A percentile compares a stretch with the other conserved stretches of the same genome.
Evolutionary conservation across 257 asterid genomes (phyloP).

Genomic region (Nicotiana tabacum): DNA sequence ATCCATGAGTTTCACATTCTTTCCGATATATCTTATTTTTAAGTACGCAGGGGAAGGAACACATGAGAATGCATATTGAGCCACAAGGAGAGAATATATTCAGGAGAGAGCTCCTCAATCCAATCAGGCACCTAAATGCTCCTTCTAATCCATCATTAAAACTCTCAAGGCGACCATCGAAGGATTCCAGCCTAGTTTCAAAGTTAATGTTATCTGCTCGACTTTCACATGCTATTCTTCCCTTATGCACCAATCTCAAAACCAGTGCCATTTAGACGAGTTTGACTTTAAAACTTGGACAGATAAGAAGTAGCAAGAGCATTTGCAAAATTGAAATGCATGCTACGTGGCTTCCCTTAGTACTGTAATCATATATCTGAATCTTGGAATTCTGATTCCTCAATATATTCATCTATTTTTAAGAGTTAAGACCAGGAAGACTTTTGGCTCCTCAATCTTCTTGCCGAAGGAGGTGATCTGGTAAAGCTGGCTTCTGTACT

Average conservation of each 20-base stretch:
- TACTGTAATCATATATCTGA: not conserved
- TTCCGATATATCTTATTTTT: not conserved
- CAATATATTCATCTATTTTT: conserved; percentile 22
- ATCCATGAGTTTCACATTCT: not conserved
- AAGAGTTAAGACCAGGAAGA: conserved; percentile 1
- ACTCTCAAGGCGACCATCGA: conserved; percentile 16
- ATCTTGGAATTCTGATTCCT: not conserved
- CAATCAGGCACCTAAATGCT: conserved; percentile 17
- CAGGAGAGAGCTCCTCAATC: conserved; percentile 24
- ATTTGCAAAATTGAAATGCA: not conserved
- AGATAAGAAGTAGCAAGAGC: not conserved
- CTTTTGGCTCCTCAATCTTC: conserved; percentile 18
- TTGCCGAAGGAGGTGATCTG: conserved; percentile 7
- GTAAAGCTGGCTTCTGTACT: conserved; percentile 10
- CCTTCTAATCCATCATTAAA: conserved; percentile 16
- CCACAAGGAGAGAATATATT: conserved; percentile 14
- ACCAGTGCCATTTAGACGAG: not conserved
- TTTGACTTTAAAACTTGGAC: not conserved
- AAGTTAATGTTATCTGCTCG: conserved; percentile 9
- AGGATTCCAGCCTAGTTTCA: conserved; percentile 21
- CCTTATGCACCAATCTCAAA: not conserved
- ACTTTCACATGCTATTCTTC: conserved; percentile 3
- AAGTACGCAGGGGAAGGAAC: not conserved
- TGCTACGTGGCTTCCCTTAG: not conserved
- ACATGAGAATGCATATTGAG: not conserved